Percentiles rank a stretch among this genome's conserved stretches.
Evolutionary conservation across 1,139 yeast genomes (phyloP).

Genomic region (Candida dubliniensis): DNA sequence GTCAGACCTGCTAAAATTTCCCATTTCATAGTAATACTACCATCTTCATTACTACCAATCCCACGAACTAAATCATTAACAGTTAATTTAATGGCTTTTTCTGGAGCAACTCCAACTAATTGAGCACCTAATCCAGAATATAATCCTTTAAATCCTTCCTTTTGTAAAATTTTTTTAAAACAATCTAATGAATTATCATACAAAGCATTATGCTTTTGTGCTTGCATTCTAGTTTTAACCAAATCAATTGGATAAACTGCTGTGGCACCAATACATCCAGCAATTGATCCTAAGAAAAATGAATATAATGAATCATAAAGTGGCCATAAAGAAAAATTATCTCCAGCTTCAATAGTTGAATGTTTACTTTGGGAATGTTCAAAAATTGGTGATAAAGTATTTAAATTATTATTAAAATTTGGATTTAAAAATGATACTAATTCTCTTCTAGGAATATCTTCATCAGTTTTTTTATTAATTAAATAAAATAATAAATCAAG

Average conservation of each 20-base stretch:
- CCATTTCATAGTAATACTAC: constrained; percentile 62
- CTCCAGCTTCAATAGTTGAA: constrained; percentile 27
- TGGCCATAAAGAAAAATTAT: constrained; percentile 50
- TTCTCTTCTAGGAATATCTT: constrained; percentile 53
- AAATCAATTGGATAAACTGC: constrained; percentile 97
- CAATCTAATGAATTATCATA: constrained; percentile 88
- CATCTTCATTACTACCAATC: constrained; percentile 56
- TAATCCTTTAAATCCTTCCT: constrained; percentile 86
- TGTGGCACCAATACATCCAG: constrained; percentile 98
- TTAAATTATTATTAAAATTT: constrained; percentile 38
- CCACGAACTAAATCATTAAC: constrained; percentile 88
- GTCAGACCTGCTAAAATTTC: constrained; percentile 88
- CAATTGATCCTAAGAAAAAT: constrained; percentile 86
- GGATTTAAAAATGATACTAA: constrained; percentile 52
- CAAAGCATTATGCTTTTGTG: constrained; percentile 72
- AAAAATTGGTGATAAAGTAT: constrained; percentile 38
- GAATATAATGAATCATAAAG: constrained; percentile 86
- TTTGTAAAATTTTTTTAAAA: constrained; percentile 68
- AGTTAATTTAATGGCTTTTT: constrained; percentile 93
- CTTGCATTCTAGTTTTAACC: constrained; percentile 97
- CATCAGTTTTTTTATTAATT: constrained; percentile 44
- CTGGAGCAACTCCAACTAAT: constrained; percentile 96
- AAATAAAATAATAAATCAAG: constrained; percentile 48
- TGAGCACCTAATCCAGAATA: constrained; percentile 95
- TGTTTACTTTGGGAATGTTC: constrained; percentile 45